Conservation (phyloP, 2,329 filamentous ascomycete species). For the Aspergillaceae sp. region DNA sequence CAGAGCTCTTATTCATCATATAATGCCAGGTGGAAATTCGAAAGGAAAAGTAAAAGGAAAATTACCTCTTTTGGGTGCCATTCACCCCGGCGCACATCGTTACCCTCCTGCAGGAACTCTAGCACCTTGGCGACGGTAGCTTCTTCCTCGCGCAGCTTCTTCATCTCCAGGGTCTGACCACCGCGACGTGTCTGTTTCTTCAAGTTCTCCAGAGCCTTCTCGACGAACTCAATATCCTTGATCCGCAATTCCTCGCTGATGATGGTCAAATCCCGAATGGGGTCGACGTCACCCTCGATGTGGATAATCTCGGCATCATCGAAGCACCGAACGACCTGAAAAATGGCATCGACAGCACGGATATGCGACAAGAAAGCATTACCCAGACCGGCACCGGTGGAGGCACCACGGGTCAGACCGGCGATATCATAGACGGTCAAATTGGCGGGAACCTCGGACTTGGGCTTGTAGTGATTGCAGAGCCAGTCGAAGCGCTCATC, state of each 20-base stretch:
- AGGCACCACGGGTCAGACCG: slow-evolving; percentile 89
- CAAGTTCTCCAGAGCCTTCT: slow-evolving; percentile 86
- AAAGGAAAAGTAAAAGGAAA: slow-evolving; percentile 14
- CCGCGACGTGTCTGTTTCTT: slow-evolving; percentile 92
- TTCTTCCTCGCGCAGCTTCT: slow-evolving; percentile 92
- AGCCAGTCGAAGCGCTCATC: slow-evolving; percentile 96
- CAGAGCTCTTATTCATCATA: slow-evolving; percentile 98
- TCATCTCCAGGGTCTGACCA: slow-evolving; percentile 93
- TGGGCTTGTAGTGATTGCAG: slow-evolving; percentile 92
- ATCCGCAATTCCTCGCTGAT: slow-evolving; percentile 93
- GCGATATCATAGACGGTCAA: slow-evolving; percentile 98
- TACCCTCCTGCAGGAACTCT: slow-evolving; percentile 72
- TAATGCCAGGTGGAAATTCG: slow-evolving; percentile 27
- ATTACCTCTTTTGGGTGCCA: slow-evolving; percentile 92
- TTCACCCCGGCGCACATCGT: slow-evolving; percentile 83
- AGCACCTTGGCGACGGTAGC: slow-evolving; percentile 87
- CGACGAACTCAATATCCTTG: slow-evolving; percentile 97
- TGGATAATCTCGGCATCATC: slow-evolving; percentile 99
- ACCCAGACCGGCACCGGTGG: slow-evolving; percentile 92
- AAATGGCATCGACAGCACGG: slow-evolving; percentile 94
- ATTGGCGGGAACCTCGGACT: slow-evolving; percentile 93
- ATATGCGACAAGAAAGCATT: slow-evolving; percentile 99
- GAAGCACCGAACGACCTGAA: slow-evolving; percentile 93
- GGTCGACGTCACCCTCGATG: slow-evolving; percentile 97
- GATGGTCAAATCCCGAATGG: slow-evolving; percentile 85